Base-by-base conservation (phyloP, 768 basidiomycete genomes). In the Calocybe cyanea region DNA sequence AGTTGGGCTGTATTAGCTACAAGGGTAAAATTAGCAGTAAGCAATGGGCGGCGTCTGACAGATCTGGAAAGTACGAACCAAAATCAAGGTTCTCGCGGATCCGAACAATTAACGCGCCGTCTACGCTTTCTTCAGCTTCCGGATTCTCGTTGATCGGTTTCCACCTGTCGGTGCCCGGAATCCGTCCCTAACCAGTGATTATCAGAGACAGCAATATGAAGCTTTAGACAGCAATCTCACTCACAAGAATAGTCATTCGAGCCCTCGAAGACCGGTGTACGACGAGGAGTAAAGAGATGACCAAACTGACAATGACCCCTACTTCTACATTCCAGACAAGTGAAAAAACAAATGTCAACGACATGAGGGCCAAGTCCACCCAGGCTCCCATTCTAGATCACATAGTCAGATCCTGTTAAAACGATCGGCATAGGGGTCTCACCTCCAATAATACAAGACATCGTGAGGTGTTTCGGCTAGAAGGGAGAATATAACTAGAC, bases 31-130 rank as follows among this genome's bases (percentile, higher is more conserved):
- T n/a, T n/a, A 23, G 18, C 31, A 17, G 20, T 49, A 28, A 49
- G 44, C 8, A 31, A 15, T 13, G 4, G 34, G 2, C 24, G 14
- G 6, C 6, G 30, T 20, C 7, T 13, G 9, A 31, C 5, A 15
- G 11, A 13, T 20, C 9, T 5, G 43, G 13, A 8, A 38, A 42
- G 35, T 25, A 64, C 80, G 4, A 50, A 89, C 88, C 90, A 54
- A 99, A 99, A 59, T 92, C 89, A 20, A 99, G 72, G 57, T 81
- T 87, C 66, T 98, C 95, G 23, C 92, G 71, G 43, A 99, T 87
- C 18, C 92, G 76, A 5, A 97, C 77, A 38, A 99, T 94, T 37
- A 99, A 68, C 20, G 83, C 83, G 0, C 93, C 92, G 4, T 85
- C 76, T 13, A 83, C 70, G 51, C 81, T 83, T 66, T 96, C 92